These are phyloP conservation scores for Stromatinia cepivora DNA, from an alignment of 2,329 filamentous ascomycete species.

Conservation along the genomic window DNA sequence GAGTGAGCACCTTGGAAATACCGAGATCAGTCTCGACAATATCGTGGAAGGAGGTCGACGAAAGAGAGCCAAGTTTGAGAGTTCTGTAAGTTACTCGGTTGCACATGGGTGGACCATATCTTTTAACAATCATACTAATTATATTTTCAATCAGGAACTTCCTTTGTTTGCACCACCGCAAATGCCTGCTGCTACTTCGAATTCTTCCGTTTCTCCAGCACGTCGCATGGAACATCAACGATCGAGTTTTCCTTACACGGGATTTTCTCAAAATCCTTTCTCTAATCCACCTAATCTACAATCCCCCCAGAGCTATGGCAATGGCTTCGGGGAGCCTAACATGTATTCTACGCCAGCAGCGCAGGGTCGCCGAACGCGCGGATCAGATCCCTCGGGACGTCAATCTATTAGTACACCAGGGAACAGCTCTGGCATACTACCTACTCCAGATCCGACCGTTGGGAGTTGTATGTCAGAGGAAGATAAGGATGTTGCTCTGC, in stretches of 20 bases:
- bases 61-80: conserved; percentile 93
- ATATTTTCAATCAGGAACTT: conserved; percentile 67
- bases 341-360: conserved; percentile 66
- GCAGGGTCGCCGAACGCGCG: conserved; percentile 65
- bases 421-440: conserved; percentile 64
- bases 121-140: conserved; percentile 28
- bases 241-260: conserved; percentile 72
- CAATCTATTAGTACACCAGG: conserved; percentile 47
- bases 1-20: conserved; percentile 83
- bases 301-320: conserved; percentile 75
- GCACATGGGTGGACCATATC: conserved; percentile 1
- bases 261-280: conserved; percentile 76
- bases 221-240: conserved; percentile 73
- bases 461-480: conserved; percentile 97
- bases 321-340: conserved; percentile 54
- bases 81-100: conserved; percentile 72
- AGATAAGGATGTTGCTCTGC: conserved; percentile 87
- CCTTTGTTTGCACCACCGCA: conserved; percentile 93
- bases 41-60: conserved; percentile 95
- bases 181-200: conserved; percentile 92
- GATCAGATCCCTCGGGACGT: conserved; percentile 50
- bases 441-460: conserved; percentile 95
- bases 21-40: conserved; percentile 96
- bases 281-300: conserved; percentile 74
- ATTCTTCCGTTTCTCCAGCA: conserved; percentile 92